Evolutionary conservation across 1,139 yeast species (phyloP).

Genomic region (Sugiyamaella xylanicola): DNA sequence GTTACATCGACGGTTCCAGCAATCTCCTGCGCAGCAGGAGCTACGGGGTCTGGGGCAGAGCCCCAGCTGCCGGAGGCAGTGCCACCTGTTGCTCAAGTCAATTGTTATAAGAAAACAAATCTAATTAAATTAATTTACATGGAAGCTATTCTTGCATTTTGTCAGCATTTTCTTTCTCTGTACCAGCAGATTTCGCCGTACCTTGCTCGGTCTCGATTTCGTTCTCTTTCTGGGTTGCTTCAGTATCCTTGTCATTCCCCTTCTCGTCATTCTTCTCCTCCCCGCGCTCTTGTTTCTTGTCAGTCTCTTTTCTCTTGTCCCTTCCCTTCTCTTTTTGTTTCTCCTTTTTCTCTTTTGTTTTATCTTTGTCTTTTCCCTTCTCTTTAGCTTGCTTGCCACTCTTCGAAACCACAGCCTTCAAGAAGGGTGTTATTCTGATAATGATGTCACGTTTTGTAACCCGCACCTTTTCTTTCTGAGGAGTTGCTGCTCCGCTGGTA

Average conservation of each 20-base stretch:
- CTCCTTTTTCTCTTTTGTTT: slow-evolving; percentile 3
- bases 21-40: background rate
- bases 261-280: background rate
- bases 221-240: background rate
- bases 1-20: background rate
- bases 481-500: slow-evolving; percentile 19
- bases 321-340: background rate
- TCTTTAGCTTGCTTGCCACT: slow-evolving; percentile 6
- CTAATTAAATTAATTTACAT: background rate
- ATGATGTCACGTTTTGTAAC: slow-evolving; percentile 45
- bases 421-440: slow-evolving; percentile 40
- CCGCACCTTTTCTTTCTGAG: slow-evolving; percentile 31
- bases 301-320: slow-evolving; percentile 7
- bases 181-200: background rate
- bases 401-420: slow-evolving; percentile 32
- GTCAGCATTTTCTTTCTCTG: background rate
- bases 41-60: background rate
- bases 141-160: slow-evolving; percentile 1
- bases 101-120: background rate
- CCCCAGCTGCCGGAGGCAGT: background rate
- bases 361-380: slow-evolving; percentile 3
- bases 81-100: no score
- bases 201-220: background rate
- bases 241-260: slow-evolving; percentile 2
- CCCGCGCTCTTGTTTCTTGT: no score